A percentile compares a stretch with the other conserved stretches of the same genome.
These are phyloP conservation scores for Hymenoscyphus occultus DNA, from an alignment of 2,329 filamentous ascomycete genomes.

Conservation along the genomic window DNA sequence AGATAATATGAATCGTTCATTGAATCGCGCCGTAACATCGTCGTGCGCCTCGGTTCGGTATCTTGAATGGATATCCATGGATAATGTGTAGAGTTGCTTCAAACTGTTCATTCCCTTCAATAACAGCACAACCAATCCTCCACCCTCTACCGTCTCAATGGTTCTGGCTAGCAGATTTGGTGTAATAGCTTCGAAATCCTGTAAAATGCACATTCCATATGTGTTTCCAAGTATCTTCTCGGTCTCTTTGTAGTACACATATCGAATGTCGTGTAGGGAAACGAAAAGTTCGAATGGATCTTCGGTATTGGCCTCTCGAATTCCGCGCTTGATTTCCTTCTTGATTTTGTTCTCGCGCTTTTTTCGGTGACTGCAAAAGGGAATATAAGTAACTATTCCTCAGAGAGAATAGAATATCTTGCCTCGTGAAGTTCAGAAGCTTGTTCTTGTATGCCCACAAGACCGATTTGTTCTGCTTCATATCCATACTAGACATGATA, in stretches of 20 bases:
- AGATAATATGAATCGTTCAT: conserved; percentile 94
- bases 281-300: conserved; percentile 98
- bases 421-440: conserved; percentile 85
- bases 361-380: conserved; percentile 72
- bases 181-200: conserved; percentile 96
- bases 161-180: conserved; percentile 94
- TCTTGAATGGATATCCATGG: conserved; percentile 96
- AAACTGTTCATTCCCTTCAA: conserved; percentile 95
- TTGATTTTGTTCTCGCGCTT: conserved; percentile 99
- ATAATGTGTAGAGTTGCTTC: conserved; percentile 94
- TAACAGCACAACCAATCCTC: conserved; percentile 83
- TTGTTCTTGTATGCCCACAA: conserved; percentile 99
- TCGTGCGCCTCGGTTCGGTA: conserved; percentile 95
- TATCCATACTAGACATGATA: conserved; percentile 84
- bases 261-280: conserved; percentile 93
- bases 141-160: conserved; percentile 96
- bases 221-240: conserved; percentile 98
- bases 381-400: conserved; percentile 17
- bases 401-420: conserved; percentile 9
- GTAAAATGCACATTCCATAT: conserved; percentile 96
- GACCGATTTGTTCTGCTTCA: conserved; percentile 94
- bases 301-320: conserved; percentile 85
- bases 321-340: conserved; percentile 93
- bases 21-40: conserved; percentile 93
- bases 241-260: conserved; percentile 99